Evolutionary conservation across 1,139 yeast genomes (phyloP).

Genomic region (Geotrichum reessii): DNA sequence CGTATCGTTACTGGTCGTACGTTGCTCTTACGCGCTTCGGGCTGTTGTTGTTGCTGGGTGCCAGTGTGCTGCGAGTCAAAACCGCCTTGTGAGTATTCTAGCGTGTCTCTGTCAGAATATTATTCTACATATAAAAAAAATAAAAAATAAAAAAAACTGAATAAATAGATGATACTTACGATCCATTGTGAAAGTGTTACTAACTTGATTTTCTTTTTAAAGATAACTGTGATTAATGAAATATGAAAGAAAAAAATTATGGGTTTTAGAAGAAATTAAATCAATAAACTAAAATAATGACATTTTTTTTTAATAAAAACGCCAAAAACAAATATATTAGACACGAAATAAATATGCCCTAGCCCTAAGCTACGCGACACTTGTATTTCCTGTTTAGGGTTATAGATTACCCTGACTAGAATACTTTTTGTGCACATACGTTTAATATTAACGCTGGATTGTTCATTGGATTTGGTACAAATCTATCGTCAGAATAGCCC

Average conservation of each 20-base stretch:
- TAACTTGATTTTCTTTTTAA: no score
- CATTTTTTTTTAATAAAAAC: no score
- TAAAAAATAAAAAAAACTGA: neutral
- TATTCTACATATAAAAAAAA: neutral
- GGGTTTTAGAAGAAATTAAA: neutral
- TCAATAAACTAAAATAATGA: no score
- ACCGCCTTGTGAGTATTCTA: neutral
- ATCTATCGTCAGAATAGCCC: no score
- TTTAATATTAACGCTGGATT: no score
- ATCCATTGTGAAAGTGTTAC: neutral
- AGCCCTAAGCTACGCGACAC: neutral
- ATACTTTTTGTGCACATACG: no score
- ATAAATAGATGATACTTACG: neutral
- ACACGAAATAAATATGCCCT: neutral
- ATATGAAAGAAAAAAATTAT: no score
- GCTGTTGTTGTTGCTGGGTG: neutral
- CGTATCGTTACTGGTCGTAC: constrained; percentile 11
- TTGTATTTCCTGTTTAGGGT: neutral
- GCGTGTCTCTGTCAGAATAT: no score
- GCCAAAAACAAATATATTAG: neutral
- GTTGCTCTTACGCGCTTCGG: constrained; percentile 5
- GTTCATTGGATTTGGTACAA: no score
- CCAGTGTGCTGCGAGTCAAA: neutral
- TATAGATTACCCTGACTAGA: neutral
- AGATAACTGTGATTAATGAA: no score